Base-by-base conservation (phyloP, 768 basidiomycete genomes). In the Boletus subparvulus region DNA sequence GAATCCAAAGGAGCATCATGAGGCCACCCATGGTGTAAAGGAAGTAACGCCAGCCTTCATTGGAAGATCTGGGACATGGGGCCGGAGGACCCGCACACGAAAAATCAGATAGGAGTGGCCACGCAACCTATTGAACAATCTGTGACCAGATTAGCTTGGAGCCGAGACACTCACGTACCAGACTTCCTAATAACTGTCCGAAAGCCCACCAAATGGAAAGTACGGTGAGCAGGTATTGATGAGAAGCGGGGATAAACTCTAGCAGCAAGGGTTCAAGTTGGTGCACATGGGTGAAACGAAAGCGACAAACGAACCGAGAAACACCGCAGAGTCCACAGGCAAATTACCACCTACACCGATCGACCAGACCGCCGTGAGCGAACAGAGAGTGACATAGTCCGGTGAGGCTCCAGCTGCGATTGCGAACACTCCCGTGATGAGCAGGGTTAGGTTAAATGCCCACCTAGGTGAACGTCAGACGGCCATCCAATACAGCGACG, bases 171-270 rank as follows among this genome's bases (percentile, higher is more conserved):
- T 3, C 12, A 55, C 71, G n/a, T 41, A 78, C 78, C 48, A 80
- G 62, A 60, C 78, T 80, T 17, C 83, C 85, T 47, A 87, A 65
- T 1, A 90, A 78, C 66, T 90, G 89, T 3, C 88, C 88, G 35
- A 90, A 76, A 6, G 86, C 85, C 90, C 90, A 92, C 85, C 86
- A 91, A 37, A 90, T 81, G 0, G 88, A 88, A 17, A 91, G 77
- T 14, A 90, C 73, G 0, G 88, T 90, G 35, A 91, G 74, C 4
- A 92, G 76, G 63, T 88, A 90, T 63, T 91, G 90, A 58, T 90
- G 87, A 1, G 83, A 81, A 3, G 81, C 80, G 0, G 89, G 89
- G 0, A 88, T 66, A 63, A 88, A 88, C 62, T 91, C 87, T 85
- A 52, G 32, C 5, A 47, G 12, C 2, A 16, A 47, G 17, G 5